These are phyloP conservation scores for Scutellaria barbata DNA, from an alignment of 257 asterid species.

Conservation along the genomic window DNA sequence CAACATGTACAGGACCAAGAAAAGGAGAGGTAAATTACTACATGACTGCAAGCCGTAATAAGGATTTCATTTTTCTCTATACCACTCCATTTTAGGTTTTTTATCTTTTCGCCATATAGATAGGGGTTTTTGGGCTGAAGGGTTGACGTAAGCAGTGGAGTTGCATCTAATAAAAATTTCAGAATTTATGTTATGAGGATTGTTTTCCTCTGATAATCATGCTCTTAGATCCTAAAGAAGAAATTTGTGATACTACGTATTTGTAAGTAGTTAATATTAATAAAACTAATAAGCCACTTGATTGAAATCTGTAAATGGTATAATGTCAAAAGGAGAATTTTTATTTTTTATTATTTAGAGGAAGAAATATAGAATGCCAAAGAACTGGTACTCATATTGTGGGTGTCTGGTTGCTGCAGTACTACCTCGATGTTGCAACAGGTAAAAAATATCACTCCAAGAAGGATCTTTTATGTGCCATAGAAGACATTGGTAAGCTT, in stretches of 20 bases:
- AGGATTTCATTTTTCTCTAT: not conserved
- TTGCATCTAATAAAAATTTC: not conserved
- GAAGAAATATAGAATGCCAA: not conserved
- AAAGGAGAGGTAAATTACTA: constrained; percentile 8
- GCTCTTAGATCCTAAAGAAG: not conserved
- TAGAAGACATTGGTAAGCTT: constrained; percentile 28
- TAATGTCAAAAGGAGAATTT: not conserved
- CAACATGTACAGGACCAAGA: not conserved
- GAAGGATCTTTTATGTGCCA: constrained; percentile 45
- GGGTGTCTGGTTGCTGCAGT: constrained; percentile 46
- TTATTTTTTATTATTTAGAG: constrained; percentile 12
- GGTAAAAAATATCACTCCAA: constrained; percentile 57
- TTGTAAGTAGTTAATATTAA: not conserved
- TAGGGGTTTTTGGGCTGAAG: not conserved
- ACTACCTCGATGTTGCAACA: constrained; percentile 47
- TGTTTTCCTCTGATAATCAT: not conserved
- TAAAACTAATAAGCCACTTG: not conserved
- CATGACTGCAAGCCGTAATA: not conserved
- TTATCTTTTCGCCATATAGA: not conserved
- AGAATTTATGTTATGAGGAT: not conserved
- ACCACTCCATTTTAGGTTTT: not conserved
- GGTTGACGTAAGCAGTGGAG: not conserved
- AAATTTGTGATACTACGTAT: not conserved
- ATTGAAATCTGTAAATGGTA: constrained; percentile 1
- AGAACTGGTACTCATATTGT: constrained; percentile 8